These are phyloP conservation scores for Vigna angularis DNA, from an alignment of 306 rosid species.

Conservation along the genomic window DNA sequence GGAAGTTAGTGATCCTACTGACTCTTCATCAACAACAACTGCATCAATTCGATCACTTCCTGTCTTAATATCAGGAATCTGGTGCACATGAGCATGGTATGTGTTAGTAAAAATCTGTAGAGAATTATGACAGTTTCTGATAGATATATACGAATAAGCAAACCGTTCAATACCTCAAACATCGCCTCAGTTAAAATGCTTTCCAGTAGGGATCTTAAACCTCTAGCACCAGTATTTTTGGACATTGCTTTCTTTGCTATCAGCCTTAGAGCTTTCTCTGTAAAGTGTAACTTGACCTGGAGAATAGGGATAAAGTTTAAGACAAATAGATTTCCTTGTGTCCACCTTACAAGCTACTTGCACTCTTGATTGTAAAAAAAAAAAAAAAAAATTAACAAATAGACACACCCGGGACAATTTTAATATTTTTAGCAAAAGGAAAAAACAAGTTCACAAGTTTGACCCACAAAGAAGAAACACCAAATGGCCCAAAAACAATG, in stretches of 20 bases:
- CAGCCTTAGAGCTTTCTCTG: slow-evolving; percentile 72
- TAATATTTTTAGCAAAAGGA: slow-evolving; percentile 1
- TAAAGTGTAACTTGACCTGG: slow-evolving; percentile 87
- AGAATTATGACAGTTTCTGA: neutral
- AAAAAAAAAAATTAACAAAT: neutral
- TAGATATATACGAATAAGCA: slow-evolving; percentile 8
- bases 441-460: slow-evolving; percentile 10
- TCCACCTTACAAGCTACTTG: neutral
- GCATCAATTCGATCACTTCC: slow-evolving; percentile 85
- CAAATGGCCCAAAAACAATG: neutral
- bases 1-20: slow-evolving; percentile 65
- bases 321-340: slow-evolving; percentile 20
- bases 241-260: slow-evolving; percentile 89
- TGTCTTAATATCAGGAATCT: slow-evolving; percentile 86
- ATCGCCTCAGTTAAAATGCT: slow-evolving; percentile 86
- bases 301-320: slow-evolving; percentile 34
- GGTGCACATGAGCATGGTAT: slow-evolving; percentile 37
- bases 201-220: slow-evolving; percentile 87
- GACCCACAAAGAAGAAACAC: slow-evolving; percentile 12
- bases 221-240: slow-evolving; percentile 97
- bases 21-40: slow-evolving; percentile 83
- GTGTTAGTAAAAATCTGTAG: slow-evolving; percentile 8
- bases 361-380: neutral
- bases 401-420: neutral
- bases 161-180: slow-evolving; percentile 73